Percentiles rank a stretch among this genome's conserved stretches.
Evolutionary conservation across 2,329 filamentous ascomycete genomes (phyloP).

Genomic region (Sporothrix schenckii): DNA sequence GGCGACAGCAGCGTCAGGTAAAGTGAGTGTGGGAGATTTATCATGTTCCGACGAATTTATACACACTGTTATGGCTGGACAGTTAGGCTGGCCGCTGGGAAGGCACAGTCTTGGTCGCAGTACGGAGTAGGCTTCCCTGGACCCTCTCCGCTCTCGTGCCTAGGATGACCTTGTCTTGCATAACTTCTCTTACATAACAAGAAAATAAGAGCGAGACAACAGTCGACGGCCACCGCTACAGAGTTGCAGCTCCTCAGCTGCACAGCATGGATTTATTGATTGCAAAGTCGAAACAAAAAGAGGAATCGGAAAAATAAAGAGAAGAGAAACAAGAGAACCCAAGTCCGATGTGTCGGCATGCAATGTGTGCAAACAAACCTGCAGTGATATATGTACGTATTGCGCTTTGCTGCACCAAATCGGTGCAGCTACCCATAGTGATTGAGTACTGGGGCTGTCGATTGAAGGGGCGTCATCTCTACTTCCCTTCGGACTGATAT

Average conservation of each 20-base stretch:
- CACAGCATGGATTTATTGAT: slow-evolving; percentile 10
- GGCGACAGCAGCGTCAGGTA: not conserved
- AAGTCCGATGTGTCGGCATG: not conserved
- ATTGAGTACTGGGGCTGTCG: slow-evolving; percentile 11
- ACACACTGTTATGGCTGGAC: not conserved
- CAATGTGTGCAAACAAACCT: not conserved
- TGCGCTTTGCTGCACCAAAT: slow-evolving; percentile 3
- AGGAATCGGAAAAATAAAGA: not conserved
- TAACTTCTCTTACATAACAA: not conserved
- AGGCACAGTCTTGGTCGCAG: not conserved
- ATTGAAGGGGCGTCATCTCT: not conserved
- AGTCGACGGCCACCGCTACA: not conserved
- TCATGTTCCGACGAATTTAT: not conserved
- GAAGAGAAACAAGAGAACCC: not conserved
- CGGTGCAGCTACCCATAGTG: slow-evolving; percentile 1
- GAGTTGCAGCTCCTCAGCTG: not conserved
- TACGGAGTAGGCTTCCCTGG: not conserved
- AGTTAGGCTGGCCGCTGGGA: not conserved
- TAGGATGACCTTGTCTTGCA: slow-evolving; percentile 5
- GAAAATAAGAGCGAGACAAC: not conserved
- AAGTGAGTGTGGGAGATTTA: not conserved
- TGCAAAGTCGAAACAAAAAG: not conserved
- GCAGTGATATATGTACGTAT: too few relatives aligned
- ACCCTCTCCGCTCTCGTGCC: not conserved
- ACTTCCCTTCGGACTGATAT: not conserved